Base-by-base conservation (phyloP, 306 rosid species). In the Albizia julibrissin region DNA sequence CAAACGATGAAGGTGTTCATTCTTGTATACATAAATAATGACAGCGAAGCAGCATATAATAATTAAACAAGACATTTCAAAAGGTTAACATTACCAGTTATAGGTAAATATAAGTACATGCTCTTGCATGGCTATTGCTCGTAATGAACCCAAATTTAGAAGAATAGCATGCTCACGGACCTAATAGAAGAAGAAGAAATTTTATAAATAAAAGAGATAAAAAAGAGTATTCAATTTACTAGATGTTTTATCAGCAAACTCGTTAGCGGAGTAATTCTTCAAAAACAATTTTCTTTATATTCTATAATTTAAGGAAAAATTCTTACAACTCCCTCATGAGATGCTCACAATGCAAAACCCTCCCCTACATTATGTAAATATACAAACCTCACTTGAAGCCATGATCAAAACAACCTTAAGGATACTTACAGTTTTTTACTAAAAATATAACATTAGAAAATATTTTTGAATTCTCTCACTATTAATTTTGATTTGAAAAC, bases 101-200 rank as follows among this genome's bases (percentile, higher is more conserved):
- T 89, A 84, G 84, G 94, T 97, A 86, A 96, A 96, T 86, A 96
- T 88, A 74, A 93, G 92, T 68, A 92, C 99, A 52, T 86, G 80
- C 71, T 96, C 99, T 80, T 72, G 83, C 98, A 92, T 96, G n/a
- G 98, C 99, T 77, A 96, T 96, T 75, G 98, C 99, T 78, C 94
- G 91, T 66, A 96, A 83, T 47, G 99, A 91, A 80, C 99, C 99
- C 88, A 96, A 87, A 82, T 96, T 93, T 71, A 96, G 90, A 81
- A 96, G 91, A 90, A 93, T 87, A 81, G 99, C 99, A 86, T 82
- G 81, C 85, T 96, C 98, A 21, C 99, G 99, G 75, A 96, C 99
- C 99, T 96, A 79, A 49, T 42, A 85, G 76, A 70, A 27, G 81
- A 79, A 79, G 31, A 54, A 81, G 77, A 74, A 81, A 85, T 79